These are phyloP conservation scores for Quercus tomentella DNA, from an alignment of 331 rosid species.

Conservation along the genomic window DNA sequence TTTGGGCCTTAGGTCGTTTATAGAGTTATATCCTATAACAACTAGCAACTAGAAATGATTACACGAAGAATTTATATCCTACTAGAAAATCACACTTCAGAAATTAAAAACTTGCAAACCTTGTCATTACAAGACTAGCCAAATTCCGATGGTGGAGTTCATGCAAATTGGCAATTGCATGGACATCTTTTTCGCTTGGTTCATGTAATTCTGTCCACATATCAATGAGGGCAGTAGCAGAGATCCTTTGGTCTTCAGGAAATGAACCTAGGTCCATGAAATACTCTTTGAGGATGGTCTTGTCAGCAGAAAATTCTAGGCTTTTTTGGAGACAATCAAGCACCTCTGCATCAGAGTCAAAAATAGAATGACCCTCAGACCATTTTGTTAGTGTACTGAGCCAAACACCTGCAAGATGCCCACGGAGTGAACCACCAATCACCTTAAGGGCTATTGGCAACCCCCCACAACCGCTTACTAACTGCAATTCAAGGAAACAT, in stretches of 20 bases:
- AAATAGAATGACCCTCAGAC: conserved; percentile 35
- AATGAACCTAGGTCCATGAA: conserved; percentile 53
- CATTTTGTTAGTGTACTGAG: conserved; percentile 10
- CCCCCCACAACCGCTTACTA: conserved; percentile 49
- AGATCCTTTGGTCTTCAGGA: conserved; percentile 56
- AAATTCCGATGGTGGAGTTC: conserved; percentile 29
- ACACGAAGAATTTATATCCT: background rate
- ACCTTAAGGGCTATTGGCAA: conserved; percentile 56
- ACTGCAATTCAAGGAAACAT: conserved; percentile 37
- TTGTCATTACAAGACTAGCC: conserved; percentile 31
- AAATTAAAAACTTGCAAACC: conserved; percentile 28
- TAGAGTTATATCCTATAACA: background rate
- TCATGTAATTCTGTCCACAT: conserved; percentile 36
- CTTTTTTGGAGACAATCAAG: no score
- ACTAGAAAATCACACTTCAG: background rate
- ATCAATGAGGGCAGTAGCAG: conserved; percentile 44
- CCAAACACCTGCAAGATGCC: conserved; percentile 44
- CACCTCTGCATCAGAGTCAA: conserved; percentile 1
- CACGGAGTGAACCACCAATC: conserved; percentile 49
- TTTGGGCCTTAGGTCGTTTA: background rate
- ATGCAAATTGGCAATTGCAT: conserved; percentile 29
- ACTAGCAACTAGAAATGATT: background rate
- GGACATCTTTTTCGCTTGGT: conserved; percentile 21
- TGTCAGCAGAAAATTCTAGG: background rate
- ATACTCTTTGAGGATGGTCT: conserved; percentile 18